phyloP scores from a whole-genome alignment of 345 rosid species.

The Reutealis trisperma region DNA sequence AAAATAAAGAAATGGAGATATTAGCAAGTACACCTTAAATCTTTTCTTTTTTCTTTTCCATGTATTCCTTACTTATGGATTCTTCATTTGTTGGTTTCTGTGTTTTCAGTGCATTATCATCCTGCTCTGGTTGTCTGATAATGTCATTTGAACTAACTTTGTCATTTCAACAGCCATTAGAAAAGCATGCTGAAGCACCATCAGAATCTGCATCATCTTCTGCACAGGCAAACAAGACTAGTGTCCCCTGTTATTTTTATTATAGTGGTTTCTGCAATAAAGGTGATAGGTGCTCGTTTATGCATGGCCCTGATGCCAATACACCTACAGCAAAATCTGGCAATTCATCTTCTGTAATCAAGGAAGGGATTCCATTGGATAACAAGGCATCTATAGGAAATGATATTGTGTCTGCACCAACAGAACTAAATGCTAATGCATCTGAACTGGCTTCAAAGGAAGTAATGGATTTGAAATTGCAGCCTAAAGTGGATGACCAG shows the following conservation, averaged over 20 bases:
- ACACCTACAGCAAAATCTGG: slow-evolving; percentile 23
- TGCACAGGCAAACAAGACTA: slow-evolving; percentile 19
- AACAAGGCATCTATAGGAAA: slow-evolving; percentile 20
- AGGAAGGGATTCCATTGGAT: slow-evolving; percentile 21
- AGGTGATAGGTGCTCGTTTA: slow-evolving; percentile 26
- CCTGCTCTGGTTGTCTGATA: neutral
- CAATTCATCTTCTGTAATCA: slow-evolving; percentile 16
- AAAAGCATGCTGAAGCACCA: slow-evolving; percentile 20
- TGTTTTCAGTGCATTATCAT: neutral
- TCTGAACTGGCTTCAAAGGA: slow-evolving; percentile 21
- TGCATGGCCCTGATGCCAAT: slow-evolving; percentile 27
- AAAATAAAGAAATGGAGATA: neutral
- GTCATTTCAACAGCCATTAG: slow-evolving; percentile 25
- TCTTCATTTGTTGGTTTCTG: neutral
- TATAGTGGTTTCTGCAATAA: slow-evolving; percentile 22
- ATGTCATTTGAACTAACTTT: neutral
- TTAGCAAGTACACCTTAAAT: neutral
- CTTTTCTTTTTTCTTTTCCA: neutral
- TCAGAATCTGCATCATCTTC: slow-evolving; percentile 15
- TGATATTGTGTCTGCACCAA: slow-evolving; percentile 10
- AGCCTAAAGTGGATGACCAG: slow-evolving; percentile 17
- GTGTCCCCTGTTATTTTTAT: slow-evolving; percentile 27
- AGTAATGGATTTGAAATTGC: slow-evolving; percentile 12
- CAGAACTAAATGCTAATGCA: slow-evolving; percentile 10
- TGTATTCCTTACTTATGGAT: neutral